Percentiles rank a stretch among this genome's conserved stretches.
These are phyloP conservation scores for Candida patagonica DNA, from an alignment of 805 yeast species.

Conservation along the genomic window DNA sequence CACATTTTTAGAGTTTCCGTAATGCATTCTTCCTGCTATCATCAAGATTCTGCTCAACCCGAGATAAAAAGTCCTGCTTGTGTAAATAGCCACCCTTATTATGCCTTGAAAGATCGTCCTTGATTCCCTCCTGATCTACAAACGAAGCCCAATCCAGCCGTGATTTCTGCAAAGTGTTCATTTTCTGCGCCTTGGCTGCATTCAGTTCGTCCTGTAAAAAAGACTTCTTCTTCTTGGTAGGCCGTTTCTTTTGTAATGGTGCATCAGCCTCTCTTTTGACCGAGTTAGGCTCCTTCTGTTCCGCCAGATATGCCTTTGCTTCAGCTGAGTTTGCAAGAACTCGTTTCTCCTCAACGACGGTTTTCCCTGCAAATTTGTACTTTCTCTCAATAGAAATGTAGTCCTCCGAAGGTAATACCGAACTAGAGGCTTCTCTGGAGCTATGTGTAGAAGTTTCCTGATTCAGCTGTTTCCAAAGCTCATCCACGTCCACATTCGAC, in stretches of 20 bases:
- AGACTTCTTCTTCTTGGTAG: conserved; percentile 54
- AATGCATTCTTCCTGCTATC: conserved; percentile 37
- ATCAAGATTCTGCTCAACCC: conserved; percentile 58
- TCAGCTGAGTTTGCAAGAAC: conserved; percentile 77
- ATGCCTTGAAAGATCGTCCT: conserved; percentile 69
- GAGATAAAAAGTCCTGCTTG: conserved; percentile 76
- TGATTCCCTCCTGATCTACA: conserved; percentile 77
- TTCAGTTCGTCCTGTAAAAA: conserved; percentile 66
- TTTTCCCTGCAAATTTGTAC: conserved; percentile 85
- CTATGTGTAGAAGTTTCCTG: conserved; percentile 15
- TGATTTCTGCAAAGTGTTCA: conserved; percentile 88
- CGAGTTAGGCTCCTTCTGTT: conserved; percentile 11
- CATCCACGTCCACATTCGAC: conserved; percentile 37
- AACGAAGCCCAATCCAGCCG: conserved; percentile 91
- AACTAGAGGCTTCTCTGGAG: not conserved
- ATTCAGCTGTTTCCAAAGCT: conserved; percentile 49
- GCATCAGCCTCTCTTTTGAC: conserved; percentile 1
- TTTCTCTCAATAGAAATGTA: conserved; percentile 63
- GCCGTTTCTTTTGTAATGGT: conserved; percentile 14
- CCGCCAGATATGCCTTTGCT: conserved; percentile 69
- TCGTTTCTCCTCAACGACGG: conserved; percentile 63
- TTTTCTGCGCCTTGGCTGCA: conserved; percentile 60
- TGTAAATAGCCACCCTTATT: conserved; percentile 89
- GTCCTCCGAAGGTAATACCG: conserved; percentile 29
- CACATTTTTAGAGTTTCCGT: conserved; percentile 38